Percentiles rank a stretch among this genome's conserved stretches.
Conservation (phyloP, 208 protist species). For the Crithidia acanthocephali region DNA sequence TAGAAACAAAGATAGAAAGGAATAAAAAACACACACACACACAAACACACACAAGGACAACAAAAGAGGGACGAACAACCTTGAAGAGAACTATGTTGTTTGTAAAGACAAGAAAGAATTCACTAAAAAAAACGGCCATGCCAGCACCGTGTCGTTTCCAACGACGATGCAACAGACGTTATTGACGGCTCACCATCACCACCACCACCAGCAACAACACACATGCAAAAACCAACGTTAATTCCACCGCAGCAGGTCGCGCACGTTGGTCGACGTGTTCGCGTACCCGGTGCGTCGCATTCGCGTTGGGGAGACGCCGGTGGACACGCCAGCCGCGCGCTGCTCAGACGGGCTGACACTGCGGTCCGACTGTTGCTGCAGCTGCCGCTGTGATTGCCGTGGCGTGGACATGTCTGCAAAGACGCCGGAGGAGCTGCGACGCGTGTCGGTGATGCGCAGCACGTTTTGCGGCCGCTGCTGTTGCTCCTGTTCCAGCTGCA, state of each 20-base stretch:
- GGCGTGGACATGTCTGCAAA: constrained; percentile 9
- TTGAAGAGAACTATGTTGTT: constrained; percentile 3
- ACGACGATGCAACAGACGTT: too few relatives aligned
- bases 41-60: constrained; percentile 13
- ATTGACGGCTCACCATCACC: too few relatives aligned
- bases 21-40: too few relatives aligned
- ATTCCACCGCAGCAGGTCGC: constrained; percentile 21
- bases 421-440: background rate
- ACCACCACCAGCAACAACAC: too few relatives aligned
- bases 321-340: constrained; percentile 12
- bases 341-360: constrained; percentile 14
- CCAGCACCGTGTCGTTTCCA: too few relatives aligned
- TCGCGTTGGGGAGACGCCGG: constrained; percentile 8
- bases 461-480: constrained; percentile 21
- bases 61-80: constrained; percentile 9
- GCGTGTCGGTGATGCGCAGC: constrained; percentile 18
- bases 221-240: too few relatives aligned
- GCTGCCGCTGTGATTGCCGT: constrained; percentile 9
- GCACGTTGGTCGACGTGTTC: constrained; percentile 23
- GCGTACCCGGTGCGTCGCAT: constrained; percentile 5
- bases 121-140: constrained; percentile 26
- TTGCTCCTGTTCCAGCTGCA: constrained; percentile 18
- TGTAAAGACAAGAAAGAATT: background rate
- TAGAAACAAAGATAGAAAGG: too few relatives aligned
- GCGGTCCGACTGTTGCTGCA: background rate